Evolutionary conservation across 306 rosid species (phyloP), one percentile per base, ranked within the genome.

Genomic region (Hippophae rhamnoides): DNA sequence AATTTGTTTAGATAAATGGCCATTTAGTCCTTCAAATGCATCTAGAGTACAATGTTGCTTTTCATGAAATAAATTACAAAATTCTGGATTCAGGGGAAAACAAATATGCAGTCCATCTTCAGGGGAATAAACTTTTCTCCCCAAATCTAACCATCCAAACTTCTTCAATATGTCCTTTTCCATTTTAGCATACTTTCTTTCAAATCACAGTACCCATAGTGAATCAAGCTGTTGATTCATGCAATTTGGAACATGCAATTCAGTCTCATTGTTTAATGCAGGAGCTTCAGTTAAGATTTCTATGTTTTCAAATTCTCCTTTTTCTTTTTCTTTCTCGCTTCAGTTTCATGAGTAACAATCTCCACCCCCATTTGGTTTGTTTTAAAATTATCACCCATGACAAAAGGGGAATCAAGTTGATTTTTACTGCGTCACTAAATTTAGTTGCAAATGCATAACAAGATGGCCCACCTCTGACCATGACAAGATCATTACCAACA

Each of bases 381-480:
- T 69, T 69, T 54, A 53, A 41, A 49, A 63, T 61, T 73, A 46
- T 70, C 85, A 67, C 61, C 73, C 71, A 61, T 41, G 56, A 67
- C 56, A 12, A 57, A 61, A 81, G 56, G 43, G 78, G 72, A 68
- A 67, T 75, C 81, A 92, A 52, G 60, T 77, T 74, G 67, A 92
- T 70, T 75, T 78, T 92, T 63, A 82, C 66, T 45, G 95, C 95
- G 81, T 78, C 89, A 54, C 96, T 92, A 75, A 92, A 92, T 76
- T 79, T 92, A 51, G 98, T 83, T 72, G 93, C 96, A 82, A 92
- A 92, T 53, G 98, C 98, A 76, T 85, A 92, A 77, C 96, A 87
- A 54, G 98, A 43, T 54, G 95, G 93, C 18, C 98, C 98, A 27
- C 98, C 98, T 50, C 96, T 96, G 61, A 88, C 65, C 69, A 88